Base-by-base conservation (phyloP, 106 monocot genomes). In the Ottelia alismoides region DNA sequence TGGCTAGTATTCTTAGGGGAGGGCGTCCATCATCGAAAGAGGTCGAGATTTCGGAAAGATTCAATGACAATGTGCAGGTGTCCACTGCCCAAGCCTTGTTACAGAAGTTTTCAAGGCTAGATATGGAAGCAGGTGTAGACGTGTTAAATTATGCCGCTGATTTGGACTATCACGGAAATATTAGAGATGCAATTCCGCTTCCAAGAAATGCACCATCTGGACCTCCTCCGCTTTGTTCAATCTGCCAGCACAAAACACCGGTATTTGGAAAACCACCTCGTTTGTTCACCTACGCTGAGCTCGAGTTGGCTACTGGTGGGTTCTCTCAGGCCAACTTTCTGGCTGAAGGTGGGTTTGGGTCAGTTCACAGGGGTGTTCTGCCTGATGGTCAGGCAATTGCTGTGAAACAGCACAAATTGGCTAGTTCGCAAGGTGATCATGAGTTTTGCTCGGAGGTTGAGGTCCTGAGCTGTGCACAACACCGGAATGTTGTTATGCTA, bases 401-500 rank as follows among this genome's bases (percentile, higher is more conserved):
- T 3, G 78, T 84, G 57, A 84, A 84, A 68, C 67, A 52, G 49
- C 70, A 67, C 30, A 69, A 57, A 52, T 22, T 52, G 24, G 52
- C 43, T 1, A 57, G 55, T n/a, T 12, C 49, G 40, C 7, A 65
- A 57, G 86, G 86, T 9, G 64, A 65, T 2, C 35, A 60, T 0
- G 78, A 75, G 35, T 78, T 84, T 51, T 30, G 55, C 11, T 25
- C 71, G 20, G 83, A 84, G 61, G 65, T 84, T 22, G 83, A 84
- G 64, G 57, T 74, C 11, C 63, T 84, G 31, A 84, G 83, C 58
- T 43, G 78, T 23, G 82, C 82, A 16, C 82, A 78, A 48, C 83
- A 83, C 35, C 50, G 78, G 50, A 78, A 83, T 58, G 67, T 78
- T 14, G 83, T 83, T 51, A 66, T 75, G 74, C 59, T 83, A 28